Base-by-base conservation (phyloP, 2,329 filamentous ascomycete species). In the Verticillium alfalfae region DNA sequence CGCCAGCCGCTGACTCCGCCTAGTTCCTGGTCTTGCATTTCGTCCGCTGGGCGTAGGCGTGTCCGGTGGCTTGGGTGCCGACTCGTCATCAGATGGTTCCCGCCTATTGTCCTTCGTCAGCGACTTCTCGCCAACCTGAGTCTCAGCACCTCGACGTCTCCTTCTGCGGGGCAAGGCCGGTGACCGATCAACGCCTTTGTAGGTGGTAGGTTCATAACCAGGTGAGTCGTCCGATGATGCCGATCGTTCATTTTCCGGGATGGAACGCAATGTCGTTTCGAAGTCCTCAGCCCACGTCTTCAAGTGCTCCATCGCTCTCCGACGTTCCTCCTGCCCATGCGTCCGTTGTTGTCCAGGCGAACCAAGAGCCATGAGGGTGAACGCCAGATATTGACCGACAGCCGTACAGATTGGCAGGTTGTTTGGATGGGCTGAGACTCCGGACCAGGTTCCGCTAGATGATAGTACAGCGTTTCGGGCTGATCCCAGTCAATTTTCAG, bases 401-500 rank as follows among this genome's bases (percentile, higher is more conserved):
- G 70, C 71, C 2, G 71, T 69, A 38, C 65, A 70, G 10, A 61
- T 60, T n/a, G 57, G 63, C 39, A 61, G 38, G 60, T 69, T 45
- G 13, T 65, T 54, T 31, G 60, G 62, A 60, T 73, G 64, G 2
- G 63, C 68, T 26, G 18, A 31, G 2, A 69, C 69, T 75, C 69
- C 0, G 60, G 59, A 8, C 34, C 54, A 5, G 71, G 71, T 63
- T 72, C 68, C 0, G 70, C 69, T 7, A 75, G 59, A 61, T 75
- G 69, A 61, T 72, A 77, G 37, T 66, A 67, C 0, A 76, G 64
- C 10, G 65, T 71, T 7, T 60, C 60, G 0, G 70, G 69, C 26
- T 72, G 39, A 1, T 58, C 13, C 69, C 63, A 72, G 57, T 71
- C 61, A 9, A 79, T 63, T 55, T 70, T 73, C 16, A 82, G 71